A percentile compares a stretch with the other conserved stretches of the same genome.
Conservation (phyloP, 192 early-diverging fungal genomes). For the Coemansia javaensis region DNA sequence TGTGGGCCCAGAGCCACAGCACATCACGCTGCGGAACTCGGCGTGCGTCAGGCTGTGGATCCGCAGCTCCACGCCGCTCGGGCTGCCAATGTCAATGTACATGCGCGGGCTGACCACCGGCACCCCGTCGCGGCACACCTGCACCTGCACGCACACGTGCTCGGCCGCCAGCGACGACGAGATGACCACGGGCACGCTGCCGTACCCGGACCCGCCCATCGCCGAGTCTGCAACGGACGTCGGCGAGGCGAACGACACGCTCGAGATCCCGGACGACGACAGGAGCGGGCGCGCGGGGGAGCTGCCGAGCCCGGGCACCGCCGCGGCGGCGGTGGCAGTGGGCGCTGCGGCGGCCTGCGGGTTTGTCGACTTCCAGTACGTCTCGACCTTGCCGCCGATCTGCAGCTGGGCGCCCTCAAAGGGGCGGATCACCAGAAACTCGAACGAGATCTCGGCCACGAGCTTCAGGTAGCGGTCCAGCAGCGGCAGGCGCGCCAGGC, state of each 20-base stretch:
- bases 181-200: constrained; percentile 22
- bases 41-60: constrained; percentile 44
- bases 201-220: constrained; percentile 9
- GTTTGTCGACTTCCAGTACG: constrained; percentile 98
- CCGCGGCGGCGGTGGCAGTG: neutral
- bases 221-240: constrained; percentile 24
- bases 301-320: constrained; percentile 10
- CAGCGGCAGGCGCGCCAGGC: constrained; percentile 60
- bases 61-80: constrained; percentile 24
- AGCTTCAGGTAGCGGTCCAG: constrained; percentile 88
- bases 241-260: constrained; percentile 27
- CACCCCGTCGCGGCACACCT: constrained; percentile 80
- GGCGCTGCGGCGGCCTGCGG: constrained; percentile 33
- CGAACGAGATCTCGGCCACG: constrained; percentile 85
- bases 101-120: constrained; percentile 76
- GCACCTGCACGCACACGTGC: constrained; percentile 84
- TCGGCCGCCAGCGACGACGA: constrained; percentile 74
- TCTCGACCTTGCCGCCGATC: constrained; percentile 95
- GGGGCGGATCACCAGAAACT: constrained; percentile 76
- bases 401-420: constrained; percentile 83
- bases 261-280: constrained; percentile 18
- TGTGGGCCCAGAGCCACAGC: neutral
- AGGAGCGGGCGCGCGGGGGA: constrained; percentile 9
- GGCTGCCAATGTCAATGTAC: constrained; percentile 33
- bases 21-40: constrained; percentile 43